Evolutionary conservation across 306 rosid species (phyloP), one percentile per base, ranked within the genome.

Genomic region (Casuarina cunninghamiana): DNA sequence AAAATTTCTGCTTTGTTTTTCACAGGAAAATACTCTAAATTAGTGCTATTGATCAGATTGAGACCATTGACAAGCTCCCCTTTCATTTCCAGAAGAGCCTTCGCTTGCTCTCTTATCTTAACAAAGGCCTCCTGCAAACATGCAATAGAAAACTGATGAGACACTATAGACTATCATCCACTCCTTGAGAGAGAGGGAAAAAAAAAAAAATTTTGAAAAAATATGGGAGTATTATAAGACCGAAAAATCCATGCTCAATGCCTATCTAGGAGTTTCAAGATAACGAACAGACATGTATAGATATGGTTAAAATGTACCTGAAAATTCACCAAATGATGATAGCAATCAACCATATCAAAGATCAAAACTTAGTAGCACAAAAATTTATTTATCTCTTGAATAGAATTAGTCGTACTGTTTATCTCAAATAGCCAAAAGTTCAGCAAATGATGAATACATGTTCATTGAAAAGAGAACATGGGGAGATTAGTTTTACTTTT

Each of bases 91-190:
- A 96, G 62, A 78, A 90, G 87, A 39, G 99, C 99, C 86, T 91
- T 91, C 16, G 96, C 97, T 80, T 96, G 99, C 86, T 96, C 99
- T 75, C 93, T 86, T 78, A 96, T 96, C 93, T 96, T 96, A 76
- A 91, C 92, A 82, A 96, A 96, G 68, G 99, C 99, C 84, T 96
- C 99, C 99, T 96, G 88, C 76, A 88, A 85, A 65, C 79, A 82
- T 83, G 75, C 75, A 71, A 72, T 12, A 84, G 53, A 83, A 69
- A 81, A 78, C 69, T 65, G 65, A 77, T 86, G 63, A 86, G 79
- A 85, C 78, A 41, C 78, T 46, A 11, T 37, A 48, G 48, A 69
- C 77, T 73, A 71, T 69, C 63, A 45, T 12, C 58, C 17, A 26
- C 21, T 48, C 58, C 58, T 10, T 21, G 65, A 71, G 57, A 75